Evolutionary conservation across 2,329 filamentous ascomycete genomes (phyloP), one percentile per base, ranked within the genome.

Genomic region (Pseudocercospora musae): DNA sequence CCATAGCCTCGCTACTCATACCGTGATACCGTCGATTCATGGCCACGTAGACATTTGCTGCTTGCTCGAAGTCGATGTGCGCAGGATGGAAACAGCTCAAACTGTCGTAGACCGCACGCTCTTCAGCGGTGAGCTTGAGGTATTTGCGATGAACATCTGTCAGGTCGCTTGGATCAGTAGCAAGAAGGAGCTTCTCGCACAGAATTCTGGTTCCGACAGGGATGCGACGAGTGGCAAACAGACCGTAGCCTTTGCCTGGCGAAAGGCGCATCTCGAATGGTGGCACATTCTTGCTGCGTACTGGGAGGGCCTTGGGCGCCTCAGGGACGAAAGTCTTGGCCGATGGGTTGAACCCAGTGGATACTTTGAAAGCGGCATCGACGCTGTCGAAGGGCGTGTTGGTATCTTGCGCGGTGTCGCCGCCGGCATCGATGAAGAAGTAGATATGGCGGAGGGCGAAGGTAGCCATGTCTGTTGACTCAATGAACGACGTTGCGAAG

Each of bases 121-220:
- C 23, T n/a, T 49, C 31, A 4, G 59, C 49, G 10, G 27, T 25
- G n/a, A 72, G 67, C 23, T 57, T 49, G 37, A 62, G 49, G 61
- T 72, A 72, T 25, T 60, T 50, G 6, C 59, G 46, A 60, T 67
- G 69, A 2, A 59, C 66, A 13, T 62, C 27, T 44, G 62, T 53
- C 9, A 68, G 48, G 11, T 57, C 44, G 58, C 66, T 62, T n/a
- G 60, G 40, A 8, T 58, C 4, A 31, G 69, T 66, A 10, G 48
- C 46, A 20, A 72, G 56, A 2, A 74, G 58, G 5, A 70, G 65
- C 9, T 37, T 15, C 46, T 74, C 72, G 46, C 63, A 55, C 29
- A 74, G 63, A 53, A 74, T 67, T 37, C 66, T 66, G 29, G 69
- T 68, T 20, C 72, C 72, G 13, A 54, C 44, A 6, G 66, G 59